Conservation (phyloP, 176 grass and related monocot species). For the Tuctoria greenei region DNA sequence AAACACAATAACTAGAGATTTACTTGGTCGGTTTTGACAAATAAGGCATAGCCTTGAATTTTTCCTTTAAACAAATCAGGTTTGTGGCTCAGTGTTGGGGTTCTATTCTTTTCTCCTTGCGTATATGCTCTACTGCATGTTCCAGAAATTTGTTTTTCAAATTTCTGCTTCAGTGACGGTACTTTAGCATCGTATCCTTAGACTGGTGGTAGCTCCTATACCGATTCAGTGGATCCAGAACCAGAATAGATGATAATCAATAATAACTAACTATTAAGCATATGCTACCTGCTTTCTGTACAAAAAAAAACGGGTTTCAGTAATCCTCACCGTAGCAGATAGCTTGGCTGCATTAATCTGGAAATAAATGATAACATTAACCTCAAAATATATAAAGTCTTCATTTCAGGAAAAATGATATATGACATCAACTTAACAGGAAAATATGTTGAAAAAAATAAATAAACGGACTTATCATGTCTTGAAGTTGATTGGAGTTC, state of each 20-base stretch:
- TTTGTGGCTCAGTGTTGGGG: background rate
- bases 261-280: background rate
- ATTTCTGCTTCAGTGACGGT: background rate
- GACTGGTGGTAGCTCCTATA: background rate
- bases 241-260: background rate
- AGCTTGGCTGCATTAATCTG: slow-evolving; percentile 56
- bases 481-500: background rate
- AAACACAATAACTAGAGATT: too few species aligned
- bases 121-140: background rate
- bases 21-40: background rate
- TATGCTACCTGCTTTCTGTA: too few species aligned
- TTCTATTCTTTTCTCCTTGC: background rate
- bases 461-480: background rate
- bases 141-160: background rate
- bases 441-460: background rate
- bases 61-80: too few species aligned
- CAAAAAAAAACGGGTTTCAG: background rate
- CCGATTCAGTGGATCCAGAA: background rate
- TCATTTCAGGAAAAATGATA: background rate
- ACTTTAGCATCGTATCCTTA: slow-evolving; percentile 10
- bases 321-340: slow-evolving; percentile 52
- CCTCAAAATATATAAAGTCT: background rate
- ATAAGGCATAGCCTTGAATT: too few species aligned
- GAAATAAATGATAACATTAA: slow-evolving; percentile 35
- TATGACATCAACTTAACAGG: background rate